phyloP scores from a whole-genome alignment of 2,329 filamentous ascomycete species.

The Chaetomiaceae sp. region DNA sequence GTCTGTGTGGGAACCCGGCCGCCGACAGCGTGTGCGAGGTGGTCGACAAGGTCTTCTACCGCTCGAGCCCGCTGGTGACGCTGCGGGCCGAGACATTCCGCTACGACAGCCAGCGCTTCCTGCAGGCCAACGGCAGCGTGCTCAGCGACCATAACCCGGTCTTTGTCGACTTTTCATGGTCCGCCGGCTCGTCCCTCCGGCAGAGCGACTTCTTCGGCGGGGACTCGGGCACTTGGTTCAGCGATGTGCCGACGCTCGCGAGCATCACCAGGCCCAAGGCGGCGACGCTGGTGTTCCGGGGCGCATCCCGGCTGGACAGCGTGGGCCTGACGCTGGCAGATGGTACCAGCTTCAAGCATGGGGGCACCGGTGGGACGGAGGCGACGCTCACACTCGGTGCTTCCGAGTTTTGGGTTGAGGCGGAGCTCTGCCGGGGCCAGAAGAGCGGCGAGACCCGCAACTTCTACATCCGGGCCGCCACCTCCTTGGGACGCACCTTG shows the following conservation, averaged over 20 bases:
- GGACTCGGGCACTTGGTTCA: constrained; percentile 51
- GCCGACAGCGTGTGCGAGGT: constrained; percentile 54
- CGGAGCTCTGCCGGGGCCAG: constrained; percentile 47
- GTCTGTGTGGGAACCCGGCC: constrained; percentile 53
- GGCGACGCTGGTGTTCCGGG: constrained; percentile 42
- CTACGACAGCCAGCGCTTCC: constrained; percentile 54
- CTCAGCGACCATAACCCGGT: constrained; percentile 64
- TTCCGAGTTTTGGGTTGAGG: constrained; percentile 46
- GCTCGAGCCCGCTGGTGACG: constrained; percentile 43
- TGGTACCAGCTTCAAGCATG: constrained; percentile 47
- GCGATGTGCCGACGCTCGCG: constrained; percentile 43
- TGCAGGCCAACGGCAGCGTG: constrained; percentile 52
- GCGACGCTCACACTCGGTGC: constrained; percentile 40
- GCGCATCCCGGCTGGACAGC: constrained; percentile 46
- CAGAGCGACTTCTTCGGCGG: constrained; percentile 47
- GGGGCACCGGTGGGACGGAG: constrained; percentile 47
- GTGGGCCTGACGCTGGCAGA: constrained; percentile 45
- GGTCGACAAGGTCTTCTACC: constrained; percentile 64
- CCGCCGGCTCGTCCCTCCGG: constrained; percentile 34
- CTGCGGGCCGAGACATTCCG: constrained; percentile 47
- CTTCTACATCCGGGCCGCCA: constrained; percentile 53
- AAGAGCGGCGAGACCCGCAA: constrained; percentile 44
- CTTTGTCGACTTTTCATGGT: constrained; percentile 49
- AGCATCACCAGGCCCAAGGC: constrained; percentile 33
- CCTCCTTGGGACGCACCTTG: constrained; percentile 44